Conservation (phyloP, 2,329 filamentous ascomycete genomes). For the Venturia aucupariae region DNA sequence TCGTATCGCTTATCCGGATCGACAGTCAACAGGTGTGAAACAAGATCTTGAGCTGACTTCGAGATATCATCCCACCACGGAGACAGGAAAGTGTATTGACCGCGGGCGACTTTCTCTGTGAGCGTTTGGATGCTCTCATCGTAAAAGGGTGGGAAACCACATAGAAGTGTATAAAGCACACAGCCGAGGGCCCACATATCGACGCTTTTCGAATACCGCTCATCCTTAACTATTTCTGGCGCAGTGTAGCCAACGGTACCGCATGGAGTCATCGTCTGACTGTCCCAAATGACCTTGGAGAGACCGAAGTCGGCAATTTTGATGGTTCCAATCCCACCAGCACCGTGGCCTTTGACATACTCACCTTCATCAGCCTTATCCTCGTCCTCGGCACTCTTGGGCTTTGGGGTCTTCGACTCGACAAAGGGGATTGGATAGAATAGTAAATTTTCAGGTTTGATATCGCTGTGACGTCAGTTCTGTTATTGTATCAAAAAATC, state of each 20-base stretch:
- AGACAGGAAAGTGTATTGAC: slow-evolving; percentile 94
- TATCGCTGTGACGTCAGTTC: slow-evolving; percentile 58
- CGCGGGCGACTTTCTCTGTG: slow-evolving; percentile 93
- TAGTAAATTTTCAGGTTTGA: slow-evolving; percentile 95
- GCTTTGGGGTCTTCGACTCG: slow-evolving; percentile 71
- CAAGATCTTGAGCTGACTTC: slow-evolving; percentile 85
- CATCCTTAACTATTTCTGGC: slow-evolving; percentile 97
- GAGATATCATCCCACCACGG: slow-evolving; percentile 99
- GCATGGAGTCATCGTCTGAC: slow-evolving; percentile 97
- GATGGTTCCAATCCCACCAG: slow-evolving; percentile 86
- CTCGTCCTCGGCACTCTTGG: slow-evolving; percentile 79
- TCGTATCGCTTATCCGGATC: slow-evolving; percentile 92
- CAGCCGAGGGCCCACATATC: slow-evolving; percentile 99
- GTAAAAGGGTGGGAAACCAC: slow-evolving; percentile 96
- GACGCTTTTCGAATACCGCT: slow-evolving; percentile 95
- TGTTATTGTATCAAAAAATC: neutral
- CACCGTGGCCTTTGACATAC: slow-evolving; percentile 70
- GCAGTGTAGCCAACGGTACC: slow-evolving; percentile 97
- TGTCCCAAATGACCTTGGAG: slow-evolving; percentile 97
- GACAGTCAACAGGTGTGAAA: slow-evolving; percentile 86
- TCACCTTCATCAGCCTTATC: slow-evolving; percentile 97
- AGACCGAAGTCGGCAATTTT: slow-evolving; percentile 98
- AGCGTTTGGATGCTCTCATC: slow-evolving; percentile 96
- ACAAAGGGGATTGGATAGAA: slow-evolving; percentile 81
- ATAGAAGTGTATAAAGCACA: slow-evolving; percentile 91